Percentiles rank a stretch among this genome's conserved stretches.
phyloP scores from a whole-genome alignment of 2,329 filamentous ascomycete genomes.

The Tolypocladium nubicola region DNA sequence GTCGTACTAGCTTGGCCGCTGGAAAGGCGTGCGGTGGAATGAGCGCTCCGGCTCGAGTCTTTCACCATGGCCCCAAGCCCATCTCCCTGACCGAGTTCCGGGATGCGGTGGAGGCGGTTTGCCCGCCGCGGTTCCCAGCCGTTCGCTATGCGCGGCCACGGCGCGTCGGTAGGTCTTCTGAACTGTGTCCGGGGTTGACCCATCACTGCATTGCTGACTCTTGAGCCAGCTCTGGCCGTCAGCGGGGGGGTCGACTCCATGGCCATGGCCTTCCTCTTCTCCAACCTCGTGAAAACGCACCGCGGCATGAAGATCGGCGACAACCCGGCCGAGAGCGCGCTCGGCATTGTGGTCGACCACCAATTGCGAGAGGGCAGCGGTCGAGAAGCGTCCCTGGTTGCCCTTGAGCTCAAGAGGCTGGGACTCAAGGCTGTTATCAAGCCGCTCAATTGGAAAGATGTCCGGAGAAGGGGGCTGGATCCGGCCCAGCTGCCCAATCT shows the following conservation, averaged over 20 bases:
- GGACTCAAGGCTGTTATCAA: constrained; percentile 18
- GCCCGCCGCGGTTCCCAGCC: constrained; percentile 37
- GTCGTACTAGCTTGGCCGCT: neutral
- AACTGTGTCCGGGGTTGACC: neutral
- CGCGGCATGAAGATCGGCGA: constrained; percentile 30
- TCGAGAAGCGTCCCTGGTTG: constrained; percentile 40
- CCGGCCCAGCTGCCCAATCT: constrained; percentile 45
- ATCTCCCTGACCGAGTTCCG: constrained; percentile 26
- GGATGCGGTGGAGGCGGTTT: constrained; percentile 39
- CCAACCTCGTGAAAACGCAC: constrained; percentile 26
- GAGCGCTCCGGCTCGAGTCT: constrained; percentile 19
- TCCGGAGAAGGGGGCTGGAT: constrained; percentile 17
- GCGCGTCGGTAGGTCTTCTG: constrained; percentile 28
- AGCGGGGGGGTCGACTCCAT: constrained; percentile 98
- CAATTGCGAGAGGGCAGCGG: constrained; percentile 39
- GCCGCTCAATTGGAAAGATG: constrained; percentile 35
- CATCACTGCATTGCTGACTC: neutral
- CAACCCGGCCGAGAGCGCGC: constrained; percentile 29
- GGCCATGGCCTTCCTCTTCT: constrained; percentile 73
- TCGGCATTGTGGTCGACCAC: constrained; percentile 47
- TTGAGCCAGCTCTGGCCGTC: constrained; percentile 56
- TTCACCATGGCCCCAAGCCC: constrained; percentile 26
- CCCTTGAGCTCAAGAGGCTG: constrained; percentile 24
- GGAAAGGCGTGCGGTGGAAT: constrained; percentile 19
- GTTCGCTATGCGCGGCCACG: constrained; percentile 22